phyloP scores from a whole-genome alignment of 306 rosid genomes.

The Acacia crassicarpa region DNA sequence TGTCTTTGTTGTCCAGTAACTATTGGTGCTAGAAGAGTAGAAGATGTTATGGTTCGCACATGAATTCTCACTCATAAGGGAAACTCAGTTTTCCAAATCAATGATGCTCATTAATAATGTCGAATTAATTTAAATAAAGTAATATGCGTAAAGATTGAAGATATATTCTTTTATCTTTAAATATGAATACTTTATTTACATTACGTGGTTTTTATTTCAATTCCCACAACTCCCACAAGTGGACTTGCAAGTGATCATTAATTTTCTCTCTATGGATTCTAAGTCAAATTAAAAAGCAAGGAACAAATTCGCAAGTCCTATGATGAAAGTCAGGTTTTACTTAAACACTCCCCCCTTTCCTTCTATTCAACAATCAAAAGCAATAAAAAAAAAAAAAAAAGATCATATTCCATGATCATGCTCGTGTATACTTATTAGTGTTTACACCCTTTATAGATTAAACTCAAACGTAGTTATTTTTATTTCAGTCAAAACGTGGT shows the following conservation, averaged over 20 bases:
- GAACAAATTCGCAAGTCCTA: slow-evolving; percentile 27
- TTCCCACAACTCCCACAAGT: slow-evolving; percentile 33
- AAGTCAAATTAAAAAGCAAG: neutral
- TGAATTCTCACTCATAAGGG: neutral
- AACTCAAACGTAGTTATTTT: neutral
- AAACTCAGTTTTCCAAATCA: neutral
- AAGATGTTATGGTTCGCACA: neutral
- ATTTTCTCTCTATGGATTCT: slow-evolving; percentile 44
- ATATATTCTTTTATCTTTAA: too few species aligned
- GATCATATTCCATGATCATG: slow-evolving; percentile 9
- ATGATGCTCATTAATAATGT: neutral
- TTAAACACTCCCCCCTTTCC: neutral
- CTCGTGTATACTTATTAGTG: neutral
- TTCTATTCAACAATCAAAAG: neutral
- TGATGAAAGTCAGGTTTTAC: slow-evolving; percentile 10
- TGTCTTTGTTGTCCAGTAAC: slow-evolving; percentile 10
- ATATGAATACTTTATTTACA: too few species aligned
- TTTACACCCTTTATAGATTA: neutral
- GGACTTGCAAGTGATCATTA: neutral
- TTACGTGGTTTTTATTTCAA: neutral
- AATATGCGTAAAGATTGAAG: too few species aligned
- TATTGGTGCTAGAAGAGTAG: neutral
- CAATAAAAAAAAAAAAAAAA: neutral
- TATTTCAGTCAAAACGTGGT: neutral
- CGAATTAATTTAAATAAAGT: neutral